These are phyloP conservation scores for Fraxinus sp. DNA, from an alignment of 305 asterid genomes.

Conservation along the genomic window DNA sequence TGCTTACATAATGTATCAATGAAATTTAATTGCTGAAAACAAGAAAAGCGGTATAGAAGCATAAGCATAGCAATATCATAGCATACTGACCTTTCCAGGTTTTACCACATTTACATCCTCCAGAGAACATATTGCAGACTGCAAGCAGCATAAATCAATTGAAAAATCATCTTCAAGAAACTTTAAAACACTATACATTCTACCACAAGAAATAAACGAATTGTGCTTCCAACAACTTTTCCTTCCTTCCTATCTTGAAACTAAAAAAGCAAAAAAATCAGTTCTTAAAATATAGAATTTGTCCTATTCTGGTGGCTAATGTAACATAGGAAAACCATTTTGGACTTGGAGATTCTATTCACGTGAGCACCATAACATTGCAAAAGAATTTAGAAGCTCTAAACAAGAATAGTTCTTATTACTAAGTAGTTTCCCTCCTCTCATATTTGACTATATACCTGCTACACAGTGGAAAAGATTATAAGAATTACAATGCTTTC, in stretches of 20 bases:
- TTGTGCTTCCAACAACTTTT: not conserved
- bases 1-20: not conserved
- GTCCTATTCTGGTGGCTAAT: not conserved
- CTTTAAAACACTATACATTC: not conserved
- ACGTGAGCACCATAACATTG: not conserved
- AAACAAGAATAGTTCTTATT: not conserved
- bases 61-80: conserved; percentile 22
- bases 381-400: not conserved
- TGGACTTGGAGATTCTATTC: not conserved
- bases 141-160: conserved; percentile 44
- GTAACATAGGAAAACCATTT: conserved; percentile 11
- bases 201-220: not conserved
- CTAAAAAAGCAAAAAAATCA: not conserved
- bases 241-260: conserved; percentile 10
- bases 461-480: not conserved
- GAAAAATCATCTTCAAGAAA: conserved; percentile 16
- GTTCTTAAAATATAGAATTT: not conserved
- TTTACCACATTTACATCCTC: conserved; percentile 60
- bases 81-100: conserved; percentile 76
- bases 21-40: not conserved
- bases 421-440: not conserved
- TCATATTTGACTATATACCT: not conserved
- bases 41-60: not conserved
- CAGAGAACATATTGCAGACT: conserved; percentile 90
- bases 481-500: not conserved